A percentile compares a stretch with the other conserved stretches of the same genome.
These are phyloP conservation scores for Aspergillus avenaceus DNA, from an alignment of 495 filamentous ascomycete genomes.

Conservation along the genomic window DNA sequence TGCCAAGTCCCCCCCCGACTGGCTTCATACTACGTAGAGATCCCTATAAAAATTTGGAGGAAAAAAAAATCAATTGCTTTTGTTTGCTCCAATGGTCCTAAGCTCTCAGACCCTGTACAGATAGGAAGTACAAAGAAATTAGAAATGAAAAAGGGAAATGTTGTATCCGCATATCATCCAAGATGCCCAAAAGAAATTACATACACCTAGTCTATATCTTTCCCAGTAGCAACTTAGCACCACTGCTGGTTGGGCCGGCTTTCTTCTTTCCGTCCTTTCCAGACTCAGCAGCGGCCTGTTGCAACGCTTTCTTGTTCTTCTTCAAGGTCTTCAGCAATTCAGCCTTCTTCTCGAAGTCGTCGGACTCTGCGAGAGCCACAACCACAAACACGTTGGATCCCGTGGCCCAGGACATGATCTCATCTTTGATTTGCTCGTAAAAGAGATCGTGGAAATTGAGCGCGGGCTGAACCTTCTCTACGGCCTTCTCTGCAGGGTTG, in stretches of 20 bases:
- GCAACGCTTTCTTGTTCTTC: constrained; percentile 49
- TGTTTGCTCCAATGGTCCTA: constrained; percentile 11
- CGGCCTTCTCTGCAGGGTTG: constrained; percentile 61
- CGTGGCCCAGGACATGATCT: constrained; percentile 81
- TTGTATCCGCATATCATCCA: not conserved
- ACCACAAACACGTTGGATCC: constrained; percentile 79
- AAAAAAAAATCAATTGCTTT: constrained; percentile 16
- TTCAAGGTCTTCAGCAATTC: constrained; percentile 63
- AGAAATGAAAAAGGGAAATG: not conserved
- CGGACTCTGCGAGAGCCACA: constrained; percentile 72
- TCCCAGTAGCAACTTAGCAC: constrained; percentile 41
- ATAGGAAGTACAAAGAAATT: constrained; percentile 1
- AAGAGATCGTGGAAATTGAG: constrained; percentile 74
- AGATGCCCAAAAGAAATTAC: not conserved
- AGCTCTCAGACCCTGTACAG: constrained; percentile 14
- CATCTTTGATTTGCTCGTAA: constrained; percentile 69
- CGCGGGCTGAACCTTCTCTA: constrained; percentile 69
- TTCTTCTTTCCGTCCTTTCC: constrained; percentile 38
- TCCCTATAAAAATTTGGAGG: too few species aligned
- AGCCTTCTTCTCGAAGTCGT: constrained; percentile 64
- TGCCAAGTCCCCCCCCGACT: too few species aligned
- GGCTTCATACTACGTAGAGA: too few species aligned
- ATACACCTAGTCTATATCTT: constrained; percentile 29
- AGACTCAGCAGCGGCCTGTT: constrained; percentile 41
- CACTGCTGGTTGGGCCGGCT: constrained; percentile 35